Evolutionary conservation across 2,329 filamentous ascomycete species (phyloP).

Genomic region (Colletotrichum sublineola): DNA sequence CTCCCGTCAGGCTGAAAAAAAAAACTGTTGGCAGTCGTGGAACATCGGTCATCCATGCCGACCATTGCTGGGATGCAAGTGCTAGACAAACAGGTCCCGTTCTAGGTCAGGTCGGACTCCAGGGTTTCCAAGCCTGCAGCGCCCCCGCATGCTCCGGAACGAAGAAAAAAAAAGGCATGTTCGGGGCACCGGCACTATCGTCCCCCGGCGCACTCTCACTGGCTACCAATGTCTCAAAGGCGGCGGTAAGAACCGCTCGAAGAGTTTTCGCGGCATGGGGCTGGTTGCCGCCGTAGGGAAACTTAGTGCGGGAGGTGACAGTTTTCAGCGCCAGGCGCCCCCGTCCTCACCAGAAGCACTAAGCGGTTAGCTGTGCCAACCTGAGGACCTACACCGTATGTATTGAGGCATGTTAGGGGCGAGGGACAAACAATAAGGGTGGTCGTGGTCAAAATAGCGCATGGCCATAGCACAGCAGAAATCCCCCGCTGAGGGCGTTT

Average conservation of each 20-base stretch:
- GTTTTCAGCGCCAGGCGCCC: not conserved
- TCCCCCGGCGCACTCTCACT: conserved; percentile 4
- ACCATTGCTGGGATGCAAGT: not conserved
- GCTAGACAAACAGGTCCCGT: not conserved
- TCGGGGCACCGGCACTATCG: not conserved
- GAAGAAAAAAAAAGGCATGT: conserved; percentile 9
- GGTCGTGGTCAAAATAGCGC: not conserved
- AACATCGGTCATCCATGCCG: no score
- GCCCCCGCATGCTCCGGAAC: conserved; percentile 21
- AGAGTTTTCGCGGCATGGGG: not conserved
- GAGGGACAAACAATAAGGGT: not conserved
- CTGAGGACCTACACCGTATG: not conserved
- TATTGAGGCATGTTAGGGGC: not conserved
- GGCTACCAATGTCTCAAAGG: conserved; percentile 4
- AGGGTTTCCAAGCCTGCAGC: conserved; percentile 8
- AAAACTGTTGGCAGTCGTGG: not conserved
- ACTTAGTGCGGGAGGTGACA: not conserved
- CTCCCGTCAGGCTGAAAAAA: not conserved
- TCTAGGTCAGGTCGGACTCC: not conserved
- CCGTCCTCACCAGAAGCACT: not conserved
- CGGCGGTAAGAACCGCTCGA: conserved; percentile 12
- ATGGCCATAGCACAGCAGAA: not conserved
- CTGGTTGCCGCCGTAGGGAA: not conserved
- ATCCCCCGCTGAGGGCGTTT: conserved; percentile 3
- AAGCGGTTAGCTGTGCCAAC: not conserved